Conservation (phyloP, 176 grass and related monocot species). For the Bothriochloa decipiens region DNA sequence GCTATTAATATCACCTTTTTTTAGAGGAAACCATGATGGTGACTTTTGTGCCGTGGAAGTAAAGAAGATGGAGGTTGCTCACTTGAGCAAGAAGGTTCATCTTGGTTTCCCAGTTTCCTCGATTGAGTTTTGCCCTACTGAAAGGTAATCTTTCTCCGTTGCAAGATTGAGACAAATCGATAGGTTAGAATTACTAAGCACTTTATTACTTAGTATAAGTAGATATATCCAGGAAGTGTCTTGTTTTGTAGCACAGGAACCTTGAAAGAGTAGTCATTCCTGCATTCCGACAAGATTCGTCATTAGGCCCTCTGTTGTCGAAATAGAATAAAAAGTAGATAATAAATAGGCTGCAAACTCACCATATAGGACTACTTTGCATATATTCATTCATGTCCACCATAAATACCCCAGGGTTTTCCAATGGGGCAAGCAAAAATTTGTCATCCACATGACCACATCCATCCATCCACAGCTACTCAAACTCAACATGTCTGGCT, state of each 20-base stretch:
- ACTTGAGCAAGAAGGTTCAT: constrained; percentile 79
- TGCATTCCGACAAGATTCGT: neutral
- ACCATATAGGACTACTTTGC: neutral
- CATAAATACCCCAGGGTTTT: neutral
- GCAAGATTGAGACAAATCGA: neutral
- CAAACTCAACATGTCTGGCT: constrained; percentile 1
- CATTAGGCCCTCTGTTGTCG: neutral
- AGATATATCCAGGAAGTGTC: neutral
- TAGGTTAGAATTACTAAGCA: neutral
- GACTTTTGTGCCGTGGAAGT: constrained; percentile 75
- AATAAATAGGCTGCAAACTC: neutral
- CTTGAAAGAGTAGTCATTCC: neutral
- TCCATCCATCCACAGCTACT: neutral
- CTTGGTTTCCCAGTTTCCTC: constrained; percentile 63
- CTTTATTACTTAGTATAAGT: neutral
- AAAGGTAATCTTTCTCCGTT: constrained; percentile 60
- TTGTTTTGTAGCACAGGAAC: neutral
- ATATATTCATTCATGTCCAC: neutral
- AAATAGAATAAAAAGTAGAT: neutral
- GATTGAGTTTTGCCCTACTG: constrained; percentile 83
- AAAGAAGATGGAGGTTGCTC: constrained; percentile 72
- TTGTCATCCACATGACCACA: constrained; percentile 2
- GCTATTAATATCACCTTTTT: constrained; percentile 35
- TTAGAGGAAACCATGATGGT: constrained; percentile 69
- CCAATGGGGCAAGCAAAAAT: neutral